Evolutionary conservation across 1,284 basidiomycete species (phyloP).

Genomic region (Heterobasidion parviporum): DNA sequence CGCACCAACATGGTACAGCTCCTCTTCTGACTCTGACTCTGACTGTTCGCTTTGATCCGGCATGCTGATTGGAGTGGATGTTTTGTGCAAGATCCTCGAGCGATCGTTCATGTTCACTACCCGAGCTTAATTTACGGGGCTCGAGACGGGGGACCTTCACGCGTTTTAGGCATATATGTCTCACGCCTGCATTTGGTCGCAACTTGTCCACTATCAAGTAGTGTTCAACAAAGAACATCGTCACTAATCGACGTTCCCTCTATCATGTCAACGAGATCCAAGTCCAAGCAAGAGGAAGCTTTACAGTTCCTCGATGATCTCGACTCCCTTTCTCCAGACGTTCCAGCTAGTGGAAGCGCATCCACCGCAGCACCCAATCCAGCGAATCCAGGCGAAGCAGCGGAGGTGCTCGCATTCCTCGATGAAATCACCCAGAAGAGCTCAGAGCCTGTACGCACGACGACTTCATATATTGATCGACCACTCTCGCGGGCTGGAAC

Average conservation of each 20-base stretch:
- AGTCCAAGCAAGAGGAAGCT: constrained; percentile 85
- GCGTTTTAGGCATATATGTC: neutral
- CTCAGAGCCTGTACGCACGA: constrained; percentile 55
- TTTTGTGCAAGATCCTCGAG: neutral
- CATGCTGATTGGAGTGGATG: neutral
- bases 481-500: constrained; percentile 62
- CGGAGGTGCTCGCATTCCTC: constrained; percentile 83
- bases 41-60: neutral
- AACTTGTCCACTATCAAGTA: neutral
- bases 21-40: constrained; percentile 17
- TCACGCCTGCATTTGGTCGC: neutral
- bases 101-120: too few species aligned
- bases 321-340: constrained; percentile 55
- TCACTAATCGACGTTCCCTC: neutral
- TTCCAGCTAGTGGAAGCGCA: constrained; percentile 13
- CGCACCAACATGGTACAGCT: constrained; percentile 46
- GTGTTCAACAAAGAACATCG: neutral
- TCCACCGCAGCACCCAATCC: constrained; percentile 15
- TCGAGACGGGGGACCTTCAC: neutral
- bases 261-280: constrained; percentile 26
- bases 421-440: constrained; percentile 92
- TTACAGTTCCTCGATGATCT: constrained; percentile 87
- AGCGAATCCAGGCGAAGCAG: constrained; percentile 51
- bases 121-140: neutral
- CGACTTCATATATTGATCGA: constrained; percentile 35